These are phyloP conservation scores for Paramecium biaurelia DNA, from an alignment of 73 alveolate genomes.

Conservation along the genomic window DNA sequence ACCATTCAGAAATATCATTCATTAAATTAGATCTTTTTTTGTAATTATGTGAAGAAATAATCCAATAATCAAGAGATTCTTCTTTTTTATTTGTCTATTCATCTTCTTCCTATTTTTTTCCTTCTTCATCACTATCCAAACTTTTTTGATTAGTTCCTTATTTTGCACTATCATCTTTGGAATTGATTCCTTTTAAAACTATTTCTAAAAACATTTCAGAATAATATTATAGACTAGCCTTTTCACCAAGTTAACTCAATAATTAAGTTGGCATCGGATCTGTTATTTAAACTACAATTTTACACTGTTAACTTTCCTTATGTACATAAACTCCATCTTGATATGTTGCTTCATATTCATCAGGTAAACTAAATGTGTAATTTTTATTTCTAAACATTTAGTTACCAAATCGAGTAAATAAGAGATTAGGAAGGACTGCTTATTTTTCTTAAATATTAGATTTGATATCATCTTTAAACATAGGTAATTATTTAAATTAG, in stretches of 20 bases:
- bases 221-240: neutral
- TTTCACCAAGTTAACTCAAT: constrained; percentile 16
- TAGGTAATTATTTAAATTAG: neutral
- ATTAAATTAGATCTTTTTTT: constrained; percentile 21
- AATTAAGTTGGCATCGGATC: neutral
- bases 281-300: neutral
- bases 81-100: neutral
- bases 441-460: neutral
- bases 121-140: neutral
- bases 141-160: neutral
- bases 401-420: neutral
- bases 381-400: neutral
- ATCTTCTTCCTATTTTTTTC: neutral
- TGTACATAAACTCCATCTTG: constrained; percentile 50
- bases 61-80: constrained; percentile 19
- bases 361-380: neutral
- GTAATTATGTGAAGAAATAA: neutral
- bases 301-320: neutral
- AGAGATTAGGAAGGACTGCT: neutral
- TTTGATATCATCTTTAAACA: constrained; percentile 4
- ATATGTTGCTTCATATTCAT: neutral
- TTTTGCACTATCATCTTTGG: neutral
- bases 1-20: constrained; percentile 43
- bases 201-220: constrained; percentile 18
- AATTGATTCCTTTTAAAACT: neutral